Conservation (phyloP, 1,284 basidiomycete species). For the Pseudozyma pruni region DNA sequence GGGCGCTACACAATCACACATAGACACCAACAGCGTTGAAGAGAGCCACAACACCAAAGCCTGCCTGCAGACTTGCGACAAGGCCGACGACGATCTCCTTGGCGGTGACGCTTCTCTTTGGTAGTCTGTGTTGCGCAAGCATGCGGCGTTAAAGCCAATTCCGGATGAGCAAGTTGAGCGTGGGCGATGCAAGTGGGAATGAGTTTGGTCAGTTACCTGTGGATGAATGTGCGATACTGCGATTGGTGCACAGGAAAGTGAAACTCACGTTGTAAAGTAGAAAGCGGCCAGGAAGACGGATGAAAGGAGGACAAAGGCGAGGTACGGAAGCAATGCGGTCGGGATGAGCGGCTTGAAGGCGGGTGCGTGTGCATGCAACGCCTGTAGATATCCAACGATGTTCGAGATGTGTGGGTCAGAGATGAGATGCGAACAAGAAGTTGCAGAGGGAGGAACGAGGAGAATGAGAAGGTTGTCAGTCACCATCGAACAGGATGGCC, state of each 20-base stretch:
- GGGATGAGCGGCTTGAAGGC: slow-evolving; percentile 49
- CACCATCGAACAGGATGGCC: too few species aligned
- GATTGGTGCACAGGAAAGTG: neutral
- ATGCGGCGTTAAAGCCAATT: neutral
- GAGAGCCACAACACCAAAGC: slow-evolving; percentile 59
- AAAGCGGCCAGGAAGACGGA: slow-evolving; percentile 57
- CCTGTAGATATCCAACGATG: slow-evolving; percentile 8
- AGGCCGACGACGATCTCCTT: slow-evolving; percentile 48
- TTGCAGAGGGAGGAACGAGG: neutral
- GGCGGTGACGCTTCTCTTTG: slow-evolving; percentile 27
- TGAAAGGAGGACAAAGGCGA: slow-evolving; percentile 50
- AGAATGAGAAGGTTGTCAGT: slow-evolving; percentile 1
- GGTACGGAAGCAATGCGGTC: slow-evolving; percentile 39
- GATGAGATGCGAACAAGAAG: neutral
- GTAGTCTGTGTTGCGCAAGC: slow-evolving; percentile 31
- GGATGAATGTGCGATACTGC: too few species aligned
- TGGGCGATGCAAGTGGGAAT: too few species aligned
- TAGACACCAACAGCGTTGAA: slow-evolving; percentile 65
- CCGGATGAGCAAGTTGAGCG: too few species aligned
- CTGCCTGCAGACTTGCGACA: slow-evolving; percentile 52
- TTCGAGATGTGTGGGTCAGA: neutral
- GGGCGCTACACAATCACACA: slow-evolving; percentile 28
- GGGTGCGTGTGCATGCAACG: slow-evolving; percentile 30
- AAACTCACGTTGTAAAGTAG: slow-evolving; percentile 61
- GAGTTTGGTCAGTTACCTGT: too few species aligned